Evolutionary conservation across 2,329 filamentous ascomycete species (phyloP).

Genomic region (Sporothrix sp.): DNA sequence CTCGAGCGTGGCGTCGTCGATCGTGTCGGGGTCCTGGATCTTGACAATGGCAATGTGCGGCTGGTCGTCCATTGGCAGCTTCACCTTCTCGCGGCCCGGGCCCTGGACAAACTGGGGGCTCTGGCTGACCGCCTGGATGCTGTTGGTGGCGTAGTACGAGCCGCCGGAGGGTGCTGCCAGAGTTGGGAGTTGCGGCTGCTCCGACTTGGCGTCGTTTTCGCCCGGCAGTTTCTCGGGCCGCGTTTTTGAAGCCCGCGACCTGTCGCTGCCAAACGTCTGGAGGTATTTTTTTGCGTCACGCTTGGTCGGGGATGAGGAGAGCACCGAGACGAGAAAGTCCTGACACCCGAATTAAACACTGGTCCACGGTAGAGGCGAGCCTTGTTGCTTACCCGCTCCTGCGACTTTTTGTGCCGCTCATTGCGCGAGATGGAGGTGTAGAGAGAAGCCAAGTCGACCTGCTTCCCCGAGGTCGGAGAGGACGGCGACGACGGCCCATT

Average conservation of each 20-base stretch:
- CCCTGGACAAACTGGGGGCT: conserved; percentile 31
- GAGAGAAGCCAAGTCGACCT: conserved; percentile 18
- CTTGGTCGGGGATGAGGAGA: conserved; percentile 84
- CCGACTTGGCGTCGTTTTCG: conserved; percentile 11
- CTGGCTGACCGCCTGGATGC: conserved; percentile 24
- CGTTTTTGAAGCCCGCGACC: conserved; percentile 23
- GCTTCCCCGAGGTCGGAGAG: not conserved
- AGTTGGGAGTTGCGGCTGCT: conserved; percentile 15
- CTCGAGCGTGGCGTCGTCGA: conserved; percentile 57
- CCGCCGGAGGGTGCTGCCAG: conserved; percentile 10
- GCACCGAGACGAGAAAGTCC: conserved; percentile 75
- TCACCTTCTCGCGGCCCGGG: conserved; percentile 15
- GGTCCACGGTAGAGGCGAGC: no score
- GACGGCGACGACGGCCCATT: not conserved
- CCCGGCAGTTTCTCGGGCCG: conserved; percentile 19
- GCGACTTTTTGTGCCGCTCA: conserved; percentile 37
- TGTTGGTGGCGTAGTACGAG: conserved; percentile 15
- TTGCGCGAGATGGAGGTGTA: conserved; percentile 34
- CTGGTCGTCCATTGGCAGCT: conserved; percentile 26
- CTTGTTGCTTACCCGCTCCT: conserved; percentile 40
- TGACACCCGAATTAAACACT: no score
- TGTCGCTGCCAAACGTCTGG: conserved; percentile 60
- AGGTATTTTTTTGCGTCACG: conserved; percentile 88
- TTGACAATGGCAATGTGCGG: conserved; percentile 80
- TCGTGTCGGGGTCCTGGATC: conserved; percentile 60